Evolutionary conservation across 225 moss, liverwort and hornwort species (phyloP), one percentile per base, ranked within the genome.

Genomic region (Rhytidiadelphus loreus): DNA sequence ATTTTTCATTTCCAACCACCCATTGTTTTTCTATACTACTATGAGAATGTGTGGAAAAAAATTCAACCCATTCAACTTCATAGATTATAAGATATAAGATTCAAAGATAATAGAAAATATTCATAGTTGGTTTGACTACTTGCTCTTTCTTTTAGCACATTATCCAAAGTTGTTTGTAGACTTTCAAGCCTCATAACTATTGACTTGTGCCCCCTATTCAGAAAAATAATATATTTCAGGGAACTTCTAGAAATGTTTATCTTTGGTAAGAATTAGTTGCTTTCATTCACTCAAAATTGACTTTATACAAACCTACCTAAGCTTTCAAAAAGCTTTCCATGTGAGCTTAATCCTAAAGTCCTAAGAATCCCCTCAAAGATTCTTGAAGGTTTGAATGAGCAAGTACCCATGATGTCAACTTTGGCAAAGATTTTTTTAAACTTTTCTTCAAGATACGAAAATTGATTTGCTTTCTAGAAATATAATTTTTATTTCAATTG

Each of bases 151-250:
- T 22, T n/a, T 13, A 39, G 69, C 24, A 39, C 0, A 3, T 37
- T 12, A 4, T 24, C 39, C 12, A 23, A 39, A 69, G 12, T 13
- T 39, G 21, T 18, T 1, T 0, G 1, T 1, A 23, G 2, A 69
- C 7, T 39, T 69, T 22, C 1, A 13, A 70, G 24, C 41, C 39
- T 13, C 13, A 69, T 24, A 22, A 41, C 25, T 37, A 43, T 43
- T 43, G 9, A 43, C 3, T 71, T 0, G 8, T 1, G 4, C 3
- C 13, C 24, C 4, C 5, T 25, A 26, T 71, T 14, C 2, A 2
- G 3, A 15, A 43, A 71, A 41, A 14, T 0, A 70, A 25, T 25
- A 26, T 26, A 12, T 25, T 8, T 13, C 15, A 0, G 5, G 7
- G 41, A 43, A 7, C 5, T 71, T 43, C 5, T 43, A 71, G 26